Evolutionary conservation across 352 stramenopile species (phyloP), one percentile per base, ranked within the genome.

Genomic region (Phytopythium aichiense): DNA sequence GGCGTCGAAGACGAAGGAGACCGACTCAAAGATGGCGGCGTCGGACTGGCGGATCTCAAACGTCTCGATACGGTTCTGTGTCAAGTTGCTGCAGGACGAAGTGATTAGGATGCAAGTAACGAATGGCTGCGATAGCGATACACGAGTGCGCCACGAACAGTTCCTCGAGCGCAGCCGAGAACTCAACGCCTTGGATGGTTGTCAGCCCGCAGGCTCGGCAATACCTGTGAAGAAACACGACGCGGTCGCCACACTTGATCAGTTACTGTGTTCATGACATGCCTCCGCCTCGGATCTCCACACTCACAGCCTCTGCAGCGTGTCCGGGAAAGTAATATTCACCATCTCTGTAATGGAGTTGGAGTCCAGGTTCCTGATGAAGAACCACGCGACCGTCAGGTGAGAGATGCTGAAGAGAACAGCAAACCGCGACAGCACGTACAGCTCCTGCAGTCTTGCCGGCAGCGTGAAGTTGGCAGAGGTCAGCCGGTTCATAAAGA

Each of bases 31-130:
- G 12, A 50, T 43, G 8, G 23, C n/a, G 6, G 62, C 35, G 42
- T 69, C 64, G 22, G 64, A 66, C 46, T 56, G 15, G 8, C 64
- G 64, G 22, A 65, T 50, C 51, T 60, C 43, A 30, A 69, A 63
- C 9, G 51, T 69, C 6, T 58, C n/a, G 16, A 65, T 57, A 18
- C 16, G 58, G 23, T 46, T 61, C 20, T 15, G 7, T 18, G 42
- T 33, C 63, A 60, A 46, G 22, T 30, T n/a, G 35, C n/a, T 51
- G 23, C 16, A 23, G 49, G 4, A 40, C 12, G 6, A 8, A 11
- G 43, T 33, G 0, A 28, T 54, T 1, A 71, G 30, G 28, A 3
- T 11, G 31, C 51, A n/a, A n/a, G n/a, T n/a, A n/a, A n/a, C n/a
- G n/a, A n/a, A n/a, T n/a, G n/a, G n/a, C n/a, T n/a, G n/a, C n/a